phyloP scores from a whole-genome alignment of 2,329 filamentous ascomycete genomes.

The Penicillium vulpinum region DNA sequence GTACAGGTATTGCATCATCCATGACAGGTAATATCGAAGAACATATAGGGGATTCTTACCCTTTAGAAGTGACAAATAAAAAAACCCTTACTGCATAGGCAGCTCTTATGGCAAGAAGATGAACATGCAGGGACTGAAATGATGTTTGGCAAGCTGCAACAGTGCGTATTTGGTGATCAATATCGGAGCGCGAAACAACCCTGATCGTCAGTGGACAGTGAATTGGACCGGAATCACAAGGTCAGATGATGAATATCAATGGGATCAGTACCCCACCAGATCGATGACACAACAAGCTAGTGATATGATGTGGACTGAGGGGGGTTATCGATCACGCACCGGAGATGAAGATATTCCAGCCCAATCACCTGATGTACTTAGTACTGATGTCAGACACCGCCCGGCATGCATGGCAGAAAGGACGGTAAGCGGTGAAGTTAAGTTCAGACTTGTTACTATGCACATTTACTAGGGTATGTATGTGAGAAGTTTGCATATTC shows the following conservation, averaged over 20 bases:
- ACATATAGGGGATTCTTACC: conserved; percentile 7
- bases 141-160: conserved; percentile 9
- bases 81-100: conserved; percentile 13
- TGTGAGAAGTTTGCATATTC: too few relatives aligned
- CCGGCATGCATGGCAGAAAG: not conserved
- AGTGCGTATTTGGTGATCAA: conserved; percentile 15
- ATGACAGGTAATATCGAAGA: not conserved
- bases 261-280: not conserved
- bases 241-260: not conserved
- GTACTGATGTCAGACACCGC: conserved; percentile 8
- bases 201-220: conserved; percentile 3
- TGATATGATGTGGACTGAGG: conserved; percentile 10
- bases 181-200: conserved; percentile 7
- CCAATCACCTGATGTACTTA: conserved; percentile 24
- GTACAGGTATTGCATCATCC: conserved; percentile 14
- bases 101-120: conserved; percentile 6
- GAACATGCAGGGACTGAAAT: conserved; percentile 15
- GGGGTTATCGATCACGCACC: conserved; percentile 11
- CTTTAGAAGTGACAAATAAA: not conserved
- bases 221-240: not conserved
- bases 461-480: not conserved
- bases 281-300: conserved; percentile 2
- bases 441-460: not conserved
- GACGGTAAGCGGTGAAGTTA: not conserved
- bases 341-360: conserved; percentile 28